Conservation (phyloP, 306 rosid genomes). For the Canavalia gladiata region DNA sequence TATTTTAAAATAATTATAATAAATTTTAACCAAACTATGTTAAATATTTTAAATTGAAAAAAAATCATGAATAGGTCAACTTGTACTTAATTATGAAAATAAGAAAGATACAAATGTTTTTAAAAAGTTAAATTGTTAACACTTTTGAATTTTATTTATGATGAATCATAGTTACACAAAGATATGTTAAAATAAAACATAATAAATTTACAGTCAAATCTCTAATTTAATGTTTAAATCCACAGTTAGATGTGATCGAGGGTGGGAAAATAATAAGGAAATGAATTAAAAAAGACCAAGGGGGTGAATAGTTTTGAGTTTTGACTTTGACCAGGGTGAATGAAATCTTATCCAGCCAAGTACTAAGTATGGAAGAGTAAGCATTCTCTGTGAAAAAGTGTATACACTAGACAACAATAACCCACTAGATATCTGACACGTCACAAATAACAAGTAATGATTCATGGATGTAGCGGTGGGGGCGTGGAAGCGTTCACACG, state of each 20-base stretch:
- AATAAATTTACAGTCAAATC: not conserved
- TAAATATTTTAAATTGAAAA: too few species aligned
- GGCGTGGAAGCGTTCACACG: conserved; percentile 29
- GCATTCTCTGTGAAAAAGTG: not conserved
- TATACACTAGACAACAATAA: not conserved
- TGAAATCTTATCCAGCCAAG: not conserved
- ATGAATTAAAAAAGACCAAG: not conserved
- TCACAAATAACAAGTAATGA: not conserved
- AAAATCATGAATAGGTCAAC: too few species aligned
- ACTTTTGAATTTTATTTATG: not conserved
- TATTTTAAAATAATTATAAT: too few species aligned
- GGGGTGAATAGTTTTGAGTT: not conserved
- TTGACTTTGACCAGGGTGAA: conserved; percentile 19
- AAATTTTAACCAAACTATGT: too few species aligned
- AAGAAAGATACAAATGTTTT: too few species aligned
- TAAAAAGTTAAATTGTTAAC: too few species aligned
- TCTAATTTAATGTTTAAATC: not conserved
- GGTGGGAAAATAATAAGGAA: not conserved
- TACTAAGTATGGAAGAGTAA: not conserved
- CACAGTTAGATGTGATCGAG: not conserved
- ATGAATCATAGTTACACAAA: not conserved
- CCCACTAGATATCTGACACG: conserved; percentile 17
- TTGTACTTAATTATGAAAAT: too few species aligned
- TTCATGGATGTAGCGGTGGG: not conserved
- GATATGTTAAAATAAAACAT: not conserved